Conservation (phyloP, 768 basidiomycete genomes). For the Leccinum truebloodii region DNA sequence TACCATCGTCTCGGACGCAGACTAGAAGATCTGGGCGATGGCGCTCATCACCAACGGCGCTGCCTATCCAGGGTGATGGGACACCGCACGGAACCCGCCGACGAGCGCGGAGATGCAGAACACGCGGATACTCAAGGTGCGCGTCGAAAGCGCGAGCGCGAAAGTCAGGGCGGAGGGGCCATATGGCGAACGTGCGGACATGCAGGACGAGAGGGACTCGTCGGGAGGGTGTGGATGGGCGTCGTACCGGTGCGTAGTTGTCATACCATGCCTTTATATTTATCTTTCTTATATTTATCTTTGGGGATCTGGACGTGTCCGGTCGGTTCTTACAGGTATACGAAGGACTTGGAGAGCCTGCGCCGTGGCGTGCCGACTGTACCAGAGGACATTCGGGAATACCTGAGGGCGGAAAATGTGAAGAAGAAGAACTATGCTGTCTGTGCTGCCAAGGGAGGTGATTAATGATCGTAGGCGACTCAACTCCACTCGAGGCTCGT, state of each 20-base stretch:
- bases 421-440: conserved; percentile 27
- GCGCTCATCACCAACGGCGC: conserved; percentile 23
- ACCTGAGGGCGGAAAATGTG: conserved; percentile 24
- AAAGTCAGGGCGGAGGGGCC: conserved; percentile 26
- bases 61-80: conserved; percentile 23
- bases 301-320: neutral
- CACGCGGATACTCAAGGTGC: conserved; percentile 25
- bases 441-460: conserved; percentile 35
- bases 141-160: conserved; percentile 23
- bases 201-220: conserved; percentile 14
- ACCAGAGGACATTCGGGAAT: conserved; percentile 23
- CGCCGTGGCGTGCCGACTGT: conserved; percentile 13
- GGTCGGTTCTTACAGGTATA: conserved; percentile 17
- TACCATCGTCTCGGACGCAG: conserved; percentile 14
- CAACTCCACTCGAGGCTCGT: no score
- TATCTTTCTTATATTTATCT: neutral
- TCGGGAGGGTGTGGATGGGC: conserved; percentile 24
- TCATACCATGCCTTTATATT: neutral
- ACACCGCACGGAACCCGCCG: conserved; percentile 21
- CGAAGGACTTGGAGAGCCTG: conserved; percentile 27
- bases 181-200: conserved; percentile 20
- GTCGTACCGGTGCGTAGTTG: conserved; percentile 24
- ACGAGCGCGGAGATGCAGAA: conserved; percentile 26
- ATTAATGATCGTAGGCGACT: conserved; percentile 16
- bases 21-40: conserved; percentile 30